Percentiles rank a stretch among this genome's conserved stretches.
Evolutionary conservation across 2,329 filamentous ascomycete genomes (phyloP).

Genomic region (Diplodia sapinea): DNA sequence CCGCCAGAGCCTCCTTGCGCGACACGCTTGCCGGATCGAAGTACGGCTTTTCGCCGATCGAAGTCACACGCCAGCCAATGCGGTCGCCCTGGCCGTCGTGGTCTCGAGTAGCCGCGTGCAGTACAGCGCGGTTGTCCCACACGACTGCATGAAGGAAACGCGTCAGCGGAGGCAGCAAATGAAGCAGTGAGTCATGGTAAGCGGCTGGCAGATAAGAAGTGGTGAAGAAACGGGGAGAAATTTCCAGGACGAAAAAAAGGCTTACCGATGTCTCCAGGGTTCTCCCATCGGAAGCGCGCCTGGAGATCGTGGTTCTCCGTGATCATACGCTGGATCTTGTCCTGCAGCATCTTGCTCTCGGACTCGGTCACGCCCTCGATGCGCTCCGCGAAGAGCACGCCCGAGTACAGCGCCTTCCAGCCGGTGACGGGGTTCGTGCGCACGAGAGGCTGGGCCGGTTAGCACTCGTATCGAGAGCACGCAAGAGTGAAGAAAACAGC

Average conservation of each 20-base stretch:
- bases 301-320: slow-evolving; percentile 51
- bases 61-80: too few relatives aligned
- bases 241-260: not conserved
- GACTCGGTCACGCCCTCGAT: slow-evolving; percentile 48
- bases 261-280: slow-evolving; percentile 52
- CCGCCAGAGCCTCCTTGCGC: too few relatives aligned
- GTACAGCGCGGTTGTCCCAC: too few relatives aligned
- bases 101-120: too few relatives aligned
- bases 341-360: slow-evolving; percentile 47
- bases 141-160: too few relatives aligned
- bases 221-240: too few relatives aligned
- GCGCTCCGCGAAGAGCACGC: slow-evolving; percentile 43
- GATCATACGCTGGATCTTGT: slow-evolving; percentile 47
- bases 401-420: slow-evolving; percentile 45
- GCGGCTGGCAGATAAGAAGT: too few relatives aligned
- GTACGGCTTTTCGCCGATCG: too few relatives aligned
- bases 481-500: slow-evolving; percentile 3
- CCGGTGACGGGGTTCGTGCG: slow-evolving; percentile 44
- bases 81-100: too few relatives aligned
- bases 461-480: slow-evolving; percentile 32
- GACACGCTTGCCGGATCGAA: too few relatives aligned
- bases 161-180: too few relatives aligned
- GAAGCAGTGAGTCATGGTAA: too few relatives aligned
- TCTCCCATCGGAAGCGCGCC: slow-evolving; percentile 50
- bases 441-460: slow-evolving; percentile 36